These are phyloP conservation scores for Oryza rufipogon DNA, from an alignment of 176 grass and related monocot genomes.

Conservation along the genomic window DNA sequence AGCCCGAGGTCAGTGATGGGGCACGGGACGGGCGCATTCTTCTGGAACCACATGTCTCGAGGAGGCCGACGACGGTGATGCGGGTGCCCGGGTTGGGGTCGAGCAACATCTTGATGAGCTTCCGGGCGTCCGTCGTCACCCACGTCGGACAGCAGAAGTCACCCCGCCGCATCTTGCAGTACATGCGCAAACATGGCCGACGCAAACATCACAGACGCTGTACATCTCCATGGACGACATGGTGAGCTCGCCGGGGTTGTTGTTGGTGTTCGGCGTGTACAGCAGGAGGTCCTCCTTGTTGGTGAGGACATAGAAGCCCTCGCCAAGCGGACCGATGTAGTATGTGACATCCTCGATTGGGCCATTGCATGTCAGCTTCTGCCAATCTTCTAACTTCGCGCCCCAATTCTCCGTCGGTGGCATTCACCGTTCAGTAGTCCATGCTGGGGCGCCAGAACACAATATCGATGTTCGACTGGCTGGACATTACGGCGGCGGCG, in stretches of 20 bases:
- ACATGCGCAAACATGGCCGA: too few relatives aligned
- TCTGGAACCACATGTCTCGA: too few relatives aligned
- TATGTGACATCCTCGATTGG: background rate
- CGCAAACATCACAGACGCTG: background rate
- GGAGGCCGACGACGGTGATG: too few relatives aligned
- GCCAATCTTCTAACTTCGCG: background rate
- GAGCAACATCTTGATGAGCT: too few relatives aligned
- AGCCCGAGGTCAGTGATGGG: too few relatives aligned
- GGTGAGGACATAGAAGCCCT: background rate
- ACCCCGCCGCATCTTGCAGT: too few relatives aligned
- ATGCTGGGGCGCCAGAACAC: background rate
- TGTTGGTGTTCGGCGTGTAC: background rate
- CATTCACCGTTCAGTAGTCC: background rate
- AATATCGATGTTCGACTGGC: slow-evolving; percentile 1
- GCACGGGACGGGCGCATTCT: too few relatives aligned
- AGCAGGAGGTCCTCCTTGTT: background rate
- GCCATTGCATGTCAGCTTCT: background rate
- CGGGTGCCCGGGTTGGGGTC: too few relatives aligned
- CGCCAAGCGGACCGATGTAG: background rate
- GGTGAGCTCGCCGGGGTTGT: background rate
- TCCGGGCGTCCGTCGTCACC: too few relatives aligned
- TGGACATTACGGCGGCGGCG: background rate
- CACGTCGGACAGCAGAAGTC: too few relatives aligned
- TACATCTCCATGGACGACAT: background rate
- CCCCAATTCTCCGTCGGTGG: background rate